Base-by-base conservation (phyloP, 2,329 filamentous ascomycete species). In the Emergomyces africanus region DNA sequence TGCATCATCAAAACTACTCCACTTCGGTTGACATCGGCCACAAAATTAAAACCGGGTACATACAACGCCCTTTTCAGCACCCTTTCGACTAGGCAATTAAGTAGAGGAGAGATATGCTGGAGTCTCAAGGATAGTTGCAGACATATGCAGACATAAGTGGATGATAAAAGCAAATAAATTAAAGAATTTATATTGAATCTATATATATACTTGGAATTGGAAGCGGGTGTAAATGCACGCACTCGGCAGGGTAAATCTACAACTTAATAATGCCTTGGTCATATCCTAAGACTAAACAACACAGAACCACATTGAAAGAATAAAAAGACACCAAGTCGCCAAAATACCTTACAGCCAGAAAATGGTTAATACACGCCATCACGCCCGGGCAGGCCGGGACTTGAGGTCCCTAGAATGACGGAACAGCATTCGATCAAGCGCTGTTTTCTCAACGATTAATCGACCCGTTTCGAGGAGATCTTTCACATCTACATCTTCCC, bases 401-500 rank as follows among this genome's bases (percentile, higher is more conserved):
- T 65, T 66, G 64, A 78, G 61, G 65, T 78, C 75, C 59, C 66
- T 71, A 51, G 74, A 75, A 70, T 95, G 90, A 64, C 79, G 75
- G 69, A 79, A 75, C 67, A 96, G 80, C 70, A 97, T 83, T 71
- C 83, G 80, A 72, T 85, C 81, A 68, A 99, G 78, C 41, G 92
- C 92, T 48, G 78, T 76, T 71, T 87, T 83, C 81, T 99, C 94
- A 67, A 99, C 84, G 61, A 99, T 85, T 61, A 99, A 78, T 68
- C 90, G 84, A 58, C 88, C 88, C 58, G 86, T 85, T 77, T 94
- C 89, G 65, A 99, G 76, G 64, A 99, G 74, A 72, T 97, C 89
- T 81, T 97, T 99, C 63, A 99, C 90, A 74, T 97, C 94, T 41
- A 99, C 89, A 63, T 95, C 87, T n/a, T 81, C 77, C 61, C 86